A percentile compares a stretch with the other conserved stretches of the same genome.
These are phyloP conservation scores for Entomortierella chlamydospora DNA, from an alignment of 192 early-diverging fungal genomes.

Conservation along the genomic window DNA sequence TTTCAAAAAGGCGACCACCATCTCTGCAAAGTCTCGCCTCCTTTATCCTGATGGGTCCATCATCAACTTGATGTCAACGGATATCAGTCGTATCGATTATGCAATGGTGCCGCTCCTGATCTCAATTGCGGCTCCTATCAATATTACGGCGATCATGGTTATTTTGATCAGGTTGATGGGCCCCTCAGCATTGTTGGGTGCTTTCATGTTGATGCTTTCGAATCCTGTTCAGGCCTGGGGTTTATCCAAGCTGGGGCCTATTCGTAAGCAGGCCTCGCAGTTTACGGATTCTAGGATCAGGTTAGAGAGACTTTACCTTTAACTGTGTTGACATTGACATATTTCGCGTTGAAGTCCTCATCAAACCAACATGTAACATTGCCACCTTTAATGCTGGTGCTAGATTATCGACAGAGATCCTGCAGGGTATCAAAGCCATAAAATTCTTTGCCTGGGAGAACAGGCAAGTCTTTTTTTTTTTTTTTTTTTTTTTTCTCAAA, in stretches of 20 bases:
- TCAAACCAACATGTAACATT: not conserved
- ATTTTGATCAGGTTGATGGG: conserved; percentile 45
- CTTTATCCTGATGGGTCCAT: conserved; percentile 51
- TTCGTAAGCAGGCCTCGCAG: conserved; percentile 36
- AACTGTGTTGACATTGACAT: too few relatives aligned
- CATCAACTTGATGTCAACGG: conserved; percentile 63
- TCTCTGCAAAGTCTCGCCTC: conserved; percentile 32
- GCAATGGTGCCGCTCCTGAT: conserved; percentile 27
- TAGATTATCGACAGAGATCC: conserved; percentile 45
- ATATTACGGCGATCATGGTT: conserved; percentile 6
- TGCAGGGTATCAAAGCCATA: conserved; percentile 68
- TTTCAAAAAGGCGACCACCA: conserved; percentile 41
- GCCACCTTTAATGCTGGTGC: too few relatives aligned
- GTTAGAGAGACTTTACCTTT: conserved; percentile 4
- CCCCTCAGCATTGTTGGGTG: conserved; percentile 35
- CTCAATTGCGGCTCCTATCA: conserved; percentile 14
- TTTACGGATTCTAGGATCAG: conserved; percentile 66
- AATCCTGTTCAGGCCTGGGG: conserved; percentile 43
- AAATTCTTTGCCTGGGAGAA: conserved; percentile 71
- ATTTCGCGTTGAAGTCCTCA: not conserved
- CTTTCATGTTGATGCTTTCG: conserved; percentile 19
- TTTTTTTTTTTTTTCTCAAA: not conserved
- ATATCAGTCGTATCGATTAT: conserved; percentile 41
- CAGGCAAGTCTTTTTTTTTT: conserved; percentile 11
- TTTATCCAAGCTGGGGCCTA: conserved; percentile 29